Evolutionary conservation across 192 early-diverging fungal species (phyloP).

Genomic region (Gamsiella multidivaricata): DNA sequence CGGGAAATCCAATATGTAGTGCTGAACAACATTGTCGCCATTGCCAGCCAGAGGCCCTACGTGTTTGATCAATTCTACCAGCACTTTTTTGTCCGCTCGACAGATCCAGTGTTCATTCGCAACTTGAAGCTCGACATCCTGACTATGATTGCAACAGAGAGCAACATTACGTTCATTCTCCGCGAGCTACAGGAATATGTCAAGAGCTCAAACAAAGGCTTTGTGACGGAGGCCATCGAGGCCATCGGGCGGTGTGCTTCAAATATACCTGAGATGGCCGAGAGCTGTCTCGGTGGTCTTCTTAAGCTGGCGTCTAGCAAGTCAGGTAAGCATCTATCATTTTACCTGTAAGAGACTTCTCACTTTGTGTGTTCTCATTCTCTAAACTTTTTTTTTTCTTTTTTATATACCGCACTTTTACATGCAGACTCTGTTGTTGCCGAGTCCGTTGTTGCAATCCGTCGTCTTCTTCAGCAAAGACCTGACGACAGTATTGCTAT

Average conservation of each 20-base stretch:
- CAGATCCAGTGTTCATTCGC: slow-evolving; percentile 82
- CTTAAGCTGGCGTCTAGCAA: slow-evolving; percentile 68
- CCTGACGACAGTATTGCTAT: slow-evolving; percentile 58
- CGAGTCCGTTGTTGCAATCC: slow-evolving; percentile 81
- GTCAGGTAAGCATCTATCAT: slow-evolving; percentile 62
- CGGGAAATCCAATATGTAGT: slow-evolving; percentile 85
- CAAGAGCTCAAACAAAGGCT: slow-evolving; percentile 69
- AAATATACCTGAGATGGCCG: slow-evolving; percentile 64
- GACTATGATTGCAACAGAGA: slow-evolving; percentile 71
- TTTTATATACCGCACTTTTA: no score
- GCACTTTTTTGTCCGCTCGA: slow-evolving; percentile 84
- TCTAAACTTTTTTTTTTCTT: not conserved
- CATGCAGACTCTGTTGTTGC: slow-evolving; percentile 80
- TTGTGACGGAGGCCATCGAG: slow-evolving; percentile 75
- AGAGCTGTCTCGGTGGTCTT: slow-evolving; percentile 64
- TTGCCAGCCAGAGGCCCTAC: slow-evolving; percentile 74
- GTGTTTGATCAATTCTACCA: slow-evolving; percentile 78
- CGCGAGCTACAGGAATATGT: slow-evolving; percentile 80
- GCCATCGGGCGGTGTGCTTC: slow-evolving; percentile 70
- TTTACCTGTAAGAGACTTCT: not conserved
- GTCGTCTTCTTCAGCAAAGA: slow-evolving; percentile 70
- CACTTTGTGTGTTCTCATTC: no score
- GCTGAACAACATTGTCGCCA: slow-evolving; percentile 79
- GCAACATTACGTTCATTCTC: slow-evolving; percentile 75
- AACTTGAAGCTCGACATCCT: slow-evolving; percentile 89